Evolutionary conservation across 129 eudicot species (phyloP), one percentile per base, ranked within the genome.

Genomic region (Mikania micrantha): DNA sequence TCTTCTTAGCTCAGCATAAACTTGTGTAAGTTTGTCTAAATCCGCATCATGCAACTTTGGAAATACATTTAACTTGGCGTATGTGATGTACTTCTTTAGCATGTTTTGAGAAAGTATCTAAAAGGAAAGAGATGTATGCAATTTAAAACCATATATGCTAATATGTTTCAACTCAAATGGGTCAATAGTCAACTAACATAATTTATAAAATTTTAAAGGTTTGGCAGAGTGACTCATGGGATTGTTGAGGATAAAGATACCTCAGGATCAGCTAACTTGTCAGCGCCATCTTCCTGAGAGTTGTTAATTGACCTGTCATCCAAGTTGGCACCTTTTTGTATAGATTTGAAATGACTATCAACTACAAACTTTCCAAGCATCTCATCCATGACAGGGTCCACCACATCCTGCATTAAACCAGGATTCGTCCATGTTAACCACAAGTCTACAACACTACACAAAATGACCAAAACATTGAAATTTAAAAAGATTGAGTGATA

Each of bases 311-410:
- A 66, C 57, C 78, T 91, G 34, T 83, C 90, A 28, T 88, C 96
- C 40, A 78, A 68, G 41, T 65, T 87, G 19, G 81, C 69, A 41
- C 99, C 96, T 84, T 87, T 93, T 5, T 96, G 60, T 66, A 77
- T 85, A 12, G 99, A 86, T 47, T 81, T 89, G 60, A 77, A 93
- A 74, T 89, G 99, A 80, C 99, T 93, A 73, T 89, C 95, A 39
- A 93, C 99, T 27, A 93, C 99, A 81, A 93, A 93, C 85, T 72
- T 85, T 31, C 95, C 96, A 59, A 93, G 99, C 99, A 93, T 93
- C 82, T 93, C 96, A 78, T 93, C 99, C 52, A 69, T 77, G 34
- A 93, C 85, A 17, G 96, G 96, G 53, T 93, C 99, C 74, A 89
- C 95, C 71, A 86, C 85, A 81, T 93, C 99, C 99, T 93, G 87